Base-by-base conservation (phyloP, 2,329 filamentous ascomycete species). In the Cladophialophora yegresii region DNA sequence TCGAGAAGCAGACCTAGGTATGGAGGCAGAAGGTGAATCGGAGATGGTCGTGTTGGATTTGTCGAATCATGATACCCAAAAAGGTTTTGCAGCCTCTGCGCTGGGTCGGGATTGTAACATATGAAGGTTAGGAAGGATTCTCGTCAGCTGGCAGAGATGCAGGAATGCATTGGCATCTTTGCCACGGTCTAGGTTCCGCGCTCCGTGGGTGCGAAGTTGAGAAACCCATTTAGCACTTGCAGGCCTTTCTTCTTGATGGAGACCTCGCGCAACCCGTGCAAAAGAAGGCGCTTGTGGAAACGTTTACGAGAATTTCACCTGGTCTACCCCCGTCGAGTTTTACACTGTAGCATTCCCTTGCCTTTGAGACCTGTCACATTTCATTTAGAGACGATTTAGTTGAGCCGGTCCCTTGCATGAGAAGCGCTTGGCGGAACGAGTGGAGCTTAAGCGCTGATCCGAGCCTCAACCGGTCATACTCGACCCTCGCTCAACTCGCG, bases 1-100 rank as follows among this genome's bases (percentile, higher is more conserved):
- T 74, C 73, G n/a, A 59, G 64, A 59, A 72, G 69, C 63, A 71
- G 77, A 83, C 87, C 75, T 83, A 84, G 62, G 68, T 72, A 76
- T 67, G 71, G 73, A 43, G 65, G 66, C 23, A 54, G 69, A 33
- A 71, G 72, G 62, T 71, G 72, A 69, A 36, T 13, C 16, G 1
- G 50, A 23, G 22, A 40, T 23, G 43, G 4, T n/a, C 22, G 30
- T 54, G 28, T n/a, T 59, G 26, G 32, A 40, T 20, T 26, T 23
- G 47, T 49, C 22, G 20, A 20, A 28, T 43, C 16, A 50, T 50
- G 47, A 50, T 50, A 50, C 47, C 47, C 47, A 50, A 50, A 50
- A 50, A 22, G 12, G 9, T 28, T 23, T 50, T 50, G 22, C 47
- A 12, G 10, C 10, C 9, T 50, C 36, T 43, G 16, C 36, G 36